Base-by-base conservation (phyloP, 164 flowering plant genomes). In the Stephania japonica region DNA sequence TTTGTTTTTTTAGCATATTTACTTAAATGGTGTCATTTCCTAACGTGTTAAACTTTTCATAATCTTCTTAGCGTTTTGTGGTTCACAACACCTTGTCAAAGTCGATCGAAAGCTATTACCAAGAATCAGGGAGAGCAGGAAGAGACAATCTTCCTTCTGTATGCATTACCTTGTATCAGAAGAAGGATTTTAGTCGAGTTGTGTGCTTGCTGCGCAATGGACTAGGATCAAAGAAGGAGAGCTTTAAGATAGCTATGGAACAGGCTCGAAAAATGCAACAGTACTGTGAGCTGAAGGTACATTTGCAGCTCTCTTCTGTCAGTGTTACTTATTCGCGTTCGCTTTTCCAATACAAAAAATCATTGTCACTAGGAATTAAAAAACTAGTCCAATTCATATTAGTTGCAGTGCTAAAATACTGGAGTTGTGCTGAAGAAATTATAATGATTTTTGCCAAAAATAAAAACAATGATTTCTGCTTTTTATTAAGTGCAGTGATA, bases 41-140 rank as follows among this genome's bases (percentile, higher is more conserved):
- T 53, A 19, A 53, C 61, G 18, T 18, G 27, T 27, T 41, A 12
- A 32, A 47, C 65, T 5, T 10, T 5, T 5, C 32, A 5, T 21
- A 21, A 47, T n/a, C 8, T 80, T 71, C 80, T 67, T 88, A 95
- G 99, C 92, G 99, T 3, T 95, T 91, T 83, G 97, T 93, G 26
- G 68, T 95, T 66, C 99, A 95, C 79, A 95, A 93, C 77, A 88
- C 99, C 8, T 21, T 95, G 89, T 91, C 98, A 69, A 95, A 95
- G 79, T 91, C 98, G 49, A 86, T 93, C n/a, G 99, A 95, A 83
- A 93, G 98, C 88, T 93, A 95, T 78, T 95, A 93, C 80, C 98
- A 95, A 79, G 99, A 95, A 81, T 90, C 97, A 41, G 98, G 99
- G 73, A 87, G 99, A 81, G 97, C 97, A 63, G 97, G 99, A 65